Evolutionary conservation across 768 basidiomycete genomes (phyloP).

Genomic region (Pulveroboletus sp.): DNA sequence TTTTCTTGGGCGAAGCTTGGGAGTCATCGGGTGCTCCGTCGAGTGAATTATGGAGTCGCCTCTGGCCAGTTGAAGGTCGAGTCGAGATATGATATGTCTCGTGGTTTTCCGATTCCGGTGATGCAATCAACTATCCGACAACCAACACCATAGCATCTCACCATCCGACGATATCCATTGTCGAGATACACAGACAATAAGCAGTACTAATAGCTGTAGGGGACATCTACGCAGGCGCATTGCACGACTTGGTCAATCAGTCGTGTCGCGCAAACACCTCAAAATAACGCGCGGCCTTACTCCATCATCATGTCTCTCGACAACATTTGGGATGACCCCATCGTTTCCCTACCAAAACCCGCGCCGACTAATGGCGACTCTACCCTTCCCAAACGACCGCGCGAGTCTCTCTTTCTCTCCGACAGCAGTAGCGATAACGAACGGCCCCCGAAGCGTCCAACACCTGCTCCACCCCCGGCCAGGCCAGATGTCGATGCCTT

Average conservation of each 20-base stretch:
- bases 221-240: no score
- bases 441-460: constrained; percentile 24
- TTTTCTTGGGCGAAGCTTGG: constrained; percentile 53
- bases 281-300: constrained; percentile 25
- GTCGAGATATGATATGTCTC: no score
- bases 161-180: no score
- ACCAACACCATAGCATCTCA: no score
- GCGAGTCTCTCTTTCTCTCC: constrained; percentile 52
- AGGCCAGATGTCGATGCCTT: constrained; percentile 37
- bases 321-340: constrained; percentile 58
- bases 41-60: background rate
- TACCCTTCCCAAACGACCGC: constrained; percentile 29
- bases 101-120: no score
- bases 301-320: constrained; percentile 38
- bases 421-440: constrained; percentile 43
- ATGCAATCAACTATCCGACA: no score
- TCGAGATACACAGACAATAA: no score
- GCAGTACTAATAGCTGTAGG: no score
- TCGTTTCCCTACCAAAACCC: constrained; percentile 24
- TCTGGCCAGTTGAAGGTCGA: background rate
- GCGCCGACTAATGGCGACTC: constrained; percentile 15
- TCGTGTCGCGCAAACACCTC: constrained; percentile 19
- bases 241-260: no score
- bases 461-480: constrained; percentile 10
- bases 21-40: constrained; percentile 38